phyloP scores from a whole-genome alignment of 2,329 filamentous ascomycete species.

The Penicillium concentricum region DNA sequence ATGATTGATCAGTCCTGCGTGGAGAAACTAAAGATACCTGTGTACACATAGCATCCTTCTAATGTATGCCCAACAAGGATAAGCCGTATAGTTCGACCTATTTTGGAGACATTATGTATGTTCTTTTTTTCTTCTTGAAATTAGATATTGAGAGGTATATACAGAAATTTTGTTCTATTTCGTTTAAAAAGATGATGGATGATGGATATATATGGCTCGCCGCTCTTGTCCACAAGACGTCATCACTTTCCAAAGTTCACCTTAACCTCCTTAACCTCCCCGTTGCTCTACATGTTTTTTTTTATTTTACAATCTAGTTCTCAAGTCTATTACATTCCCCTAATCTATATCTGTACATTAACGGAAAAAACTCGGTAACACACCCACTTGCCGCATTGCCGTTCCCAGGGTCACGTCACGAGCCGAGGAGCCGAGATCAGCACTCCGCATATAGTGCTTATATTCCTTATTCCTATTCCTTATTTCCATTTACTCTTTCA shows the following conservation, averaged over 20 bases:
- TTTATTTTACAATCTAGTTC: not conserved
- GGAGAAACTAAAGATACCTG: not conserved
- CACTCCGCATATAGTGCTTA: slow-evolving; percentile 1
- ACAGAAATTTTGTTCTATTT: not conserved
- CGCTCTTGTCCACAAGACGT: not conserved
- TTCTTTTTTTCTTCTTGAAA: not conserved
- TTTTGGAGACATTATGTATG: not conserved
- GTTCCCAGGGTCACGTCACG: slow-evolving; percentile 3
- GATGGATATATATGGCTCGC: not conserved
- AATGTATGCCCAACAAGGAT: not conserved
- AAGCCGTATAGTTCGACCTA: not conserved
- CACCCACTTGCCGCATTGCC: slow-evolving; percentile 13
- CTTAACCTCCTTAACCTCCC: not conserved
- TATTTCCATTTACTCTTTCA: not conserved
- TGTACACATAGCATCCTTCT: not conserved
- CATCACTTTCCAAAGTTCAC: not conserved
- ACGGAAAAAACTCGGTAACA: slow-evolving; percentile 8
- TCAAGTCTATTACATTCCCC: not conserved
- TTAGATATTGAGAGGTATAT: not conserved
- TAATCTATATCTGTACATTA: not conserved
- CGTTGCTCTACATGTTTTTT: no score
- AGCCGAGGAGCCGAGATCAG: slow-evolving; percentile 19
- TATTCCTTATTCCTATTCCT: not conserved
- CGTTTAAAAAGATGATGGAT: not conserved
- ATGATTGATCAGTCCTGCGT: not conserved